Percentiles rank a stretch among this genome's conserved stretches.
Evolutionary conservation across 768 basidiomycete genomes (phyloP).

Genomic region (Psilocybe subaeruginosa): DNA sequence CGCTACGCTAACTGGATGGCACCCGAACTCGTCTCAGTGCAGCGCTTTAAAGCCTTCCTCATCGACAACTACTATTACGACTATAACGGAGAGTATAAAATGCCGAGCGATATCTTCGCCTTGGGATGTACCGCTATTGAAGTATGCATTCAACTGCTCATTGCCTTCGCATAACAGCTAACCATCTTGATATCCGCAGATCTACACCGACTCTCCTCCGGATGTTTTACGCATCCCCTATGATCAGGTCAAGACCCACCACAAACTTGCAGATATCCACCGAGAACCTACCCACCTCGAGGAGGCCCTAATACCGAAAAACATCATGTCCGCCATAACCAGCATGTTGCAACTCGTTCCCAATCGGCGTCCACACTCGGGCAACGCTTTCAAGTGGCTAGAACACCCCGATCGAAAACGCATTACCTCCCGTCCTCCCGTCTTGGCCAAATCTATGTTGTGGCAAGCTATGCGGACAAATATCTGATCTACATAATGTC

Average conservation of each 20-base stretch:
- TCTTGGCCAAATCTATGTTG: conserved; percentile 14
- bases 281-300: conserved; percentile 15
- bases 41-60: conserved; percentile 14
- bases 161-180: not conserved
- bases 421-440: conserved; percentile 9
- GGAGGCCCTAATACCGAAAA: conserved; percentile 11
- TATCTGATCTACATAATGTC: not conserved
- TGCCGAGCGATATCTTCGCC: conserved; percentile 27
- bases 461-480: conserved; percentile 3
- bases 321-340: conserved; percentile 11
- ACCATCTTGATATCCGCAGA: conserved; percentile 5
- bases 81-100: conserved; percentile 27
- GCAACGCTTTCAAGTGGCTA: conserved; percentile 13
- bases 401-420: conserved; percentile 10
- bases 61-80: conserved; percentile 24
- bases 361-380: conserved; percentile 12
- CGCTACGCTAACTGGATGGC: conserved; percentile 21
- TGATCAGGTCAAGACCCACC: conserved; percentile 5
- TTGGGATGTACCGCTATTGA: conserved; percentile 24
- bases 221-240: conserved; percentile 16
- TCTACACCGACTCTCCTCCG: conserved; percentile 21
- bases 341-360: conserved; percentile 19
- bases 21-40: conserved; percentile 22
- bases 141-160: conserved; percentile 10
- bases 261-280: conserved; percentile 8